Base-by-base conservation (phyloP, 2,329 filamentous ascomycete species). In the Xylaria sp. region DNA sequence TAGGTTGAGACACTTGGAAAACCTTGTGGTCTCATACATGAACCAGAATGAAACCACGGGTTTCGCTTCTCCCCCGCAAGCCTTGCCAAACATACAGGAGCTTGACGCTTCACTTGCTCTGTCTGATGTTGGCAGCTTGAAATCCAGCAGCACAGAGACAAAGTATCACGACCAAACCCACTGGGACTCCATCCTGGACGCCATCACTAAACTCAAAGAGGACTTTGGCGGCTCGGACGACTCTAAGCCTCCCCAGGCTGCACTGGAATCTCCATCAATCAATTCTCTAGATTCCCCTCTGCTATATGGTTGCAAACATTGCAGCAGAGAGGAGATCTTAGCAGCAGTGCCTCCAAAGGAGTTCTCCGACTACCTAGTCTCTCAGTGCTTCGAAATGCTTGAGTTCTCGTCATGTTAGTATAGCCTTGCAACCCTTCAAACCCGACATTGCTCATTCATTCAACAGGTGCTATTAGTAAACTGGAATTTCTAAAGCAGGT, bases 371-470 rank as follows among this genome's bases (percentile, higher is more conserved):
- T 73, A 78, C 3, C 72, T 80, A 2, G 67, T 82, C 1, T 79
- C 79, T 0, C 74, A 75, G 1, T 82, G 79, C 65, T 82, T 82
- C 57, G 80, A 81, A 61, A 70, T 74, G 0, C 71, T 80, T n/a
- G 75, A 76, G 19, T 21, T 76, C n/a, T 71, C 71, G 24, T 69
- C 74, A 65, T 74, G 75, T 78, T 39, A 36, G 57, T 65, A 27
- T 34, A 8, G 8, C 45, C 45, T 34, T 32, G 0, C 17, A 4
- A 36, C 17, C 1, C 1, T 54, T 34, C 30, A 21, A 34, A 9
- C 19, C n/a, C 32, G 4, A 32, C 21, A 3, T 63, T 50, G 8
- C 57, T 68, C 64, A 65, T 34, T 19, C 8, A 34, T 9, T 61
- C 11, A 27, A 47, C 54, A 77, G 75, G 67, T 42, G 61, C 74